phyloP scores from a whole-genome alignment of 345 rosid genomes.

The Salix caprea region DNA sequence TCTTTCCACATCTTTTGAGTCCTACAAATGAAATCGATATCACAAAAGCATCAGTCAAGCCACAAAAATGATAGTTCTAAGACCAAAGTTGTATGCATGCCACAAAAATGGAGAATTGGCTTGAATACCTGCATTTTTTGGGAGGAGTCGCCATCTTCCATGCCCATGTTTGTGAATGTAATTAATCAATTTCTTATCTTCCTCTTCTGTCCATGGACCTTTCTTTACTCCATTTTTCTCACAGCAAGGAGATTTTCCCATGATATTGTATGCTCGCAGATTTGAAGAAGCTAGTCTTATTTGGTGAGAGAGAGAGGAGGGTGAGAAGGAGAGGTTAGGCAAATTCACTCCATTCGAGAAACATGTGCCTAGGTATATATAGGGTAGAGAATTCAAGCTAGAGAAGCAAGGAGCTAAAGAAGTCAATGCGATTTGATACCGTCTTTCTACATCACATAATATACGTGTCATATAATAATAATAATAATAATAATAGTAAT shows the following conservation, averaged over 20 bases:
- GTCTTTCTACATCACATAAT: conserved; percentile 35
- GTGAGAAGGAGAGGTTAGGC: not conserved
- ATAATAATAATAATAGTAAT: too few species aligned
- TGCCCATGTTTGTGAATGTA: conserved; percentile 72
- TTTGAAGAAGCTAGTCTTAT: not conserved
- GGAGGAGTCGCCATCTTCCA: conserved; percentile 79
- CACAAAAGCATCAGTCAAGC: not conserved
- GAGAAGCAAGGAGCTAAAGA: conserved; percentile 2
- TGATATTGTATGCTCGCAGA: conserved; percentile 5
- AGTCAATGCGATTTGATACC: conserved; percentile 80
- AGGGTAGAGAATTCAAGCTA: conserved; percentile 2
- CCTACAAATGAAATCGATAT: not conserved
- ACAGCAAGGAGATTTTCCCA: conserved; percentile 47
- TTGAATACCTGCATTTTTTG: conserved; percentile 65
- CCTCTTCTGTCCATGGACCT: conserved; percentile 92
- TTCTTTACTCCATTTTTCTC: conserved; percentile 66
- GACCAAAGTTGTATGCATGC: not conserved
- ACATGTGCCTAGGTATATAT: conserved; percentile 8
- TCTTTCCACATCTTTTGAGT: conserved; percentile 73
- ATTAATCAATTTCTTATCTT: conserved; percentile 58
- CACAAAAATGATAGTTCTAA: not conserved
- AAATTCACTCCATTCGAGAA: not conserved
- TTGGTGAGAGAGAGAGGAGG: not conserved
- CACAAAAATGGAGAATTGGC: not conserved
- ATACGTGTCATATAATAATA: conserved; percentile 36